Base-by-base conservation (phyloP, 2,329 filamentous ascomycete genomes). In the Alternaria longipes region DNA sequence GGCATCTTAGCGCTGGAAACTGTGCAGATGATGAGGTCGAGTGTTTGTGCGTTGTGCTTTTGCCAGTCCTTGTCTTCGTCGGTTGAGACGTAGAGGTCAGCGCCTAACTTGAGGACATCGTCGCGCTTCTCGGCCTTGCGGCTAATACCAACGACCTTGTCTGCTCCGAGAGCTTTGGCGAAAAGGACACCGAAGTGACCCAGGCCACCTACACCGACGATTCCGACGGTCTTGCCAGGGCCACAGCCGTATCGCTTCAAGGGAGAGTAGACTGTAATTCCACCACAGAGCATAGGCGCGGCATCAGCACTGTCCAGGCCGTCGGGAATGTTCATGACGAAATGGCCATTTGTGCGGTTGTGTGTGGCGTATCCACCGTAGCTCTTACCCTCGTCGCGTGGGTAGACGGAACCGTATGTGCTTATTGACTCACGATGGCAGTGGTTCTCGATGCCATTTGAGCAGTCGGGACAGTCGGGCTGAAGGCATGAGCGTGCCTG, bases 231-330 rank as follows among this genome's bases (percentile, higher is more conserved):
- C 82, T 91, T 92, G 61, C 92, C 92, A 1, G 90, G 90, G 0
- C 90, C 91, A 56, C 86, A 85, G 16, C 90, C 90, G 68, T 93
- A 89, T 38, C 91, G 86, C 58, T 91, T 88, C 14, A 96, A 83
- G 0, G 93, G 92, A 60, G 86, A 90, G 82, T 89, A 96, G 34
- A 88, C 87, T 1, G 92, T 95, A 65, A 95, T 84, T 62, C 93
- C 92, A 42, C 91, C 92, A 78, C 92, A 96, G 66, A 95, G 84
- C 89, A 94, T 92, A 6, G 91, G 91, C 1, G 91, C 92, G 1
- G 89, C 91, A 46, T 88, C 79, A 26, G 77, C 79, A 54, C 76
- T 81, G 63, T 81, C 73, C 44, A 95, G 85, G 42, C 83, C 86
- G 16, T 93, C 91, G n/a, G 92, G 92, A 63, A 96, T 94, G 67